These are phyloP conservation scores for Phyllostachys edulis DNA, from an alignment of 176 grass and related monocot species.

Conservation along the genomic window DNA sequence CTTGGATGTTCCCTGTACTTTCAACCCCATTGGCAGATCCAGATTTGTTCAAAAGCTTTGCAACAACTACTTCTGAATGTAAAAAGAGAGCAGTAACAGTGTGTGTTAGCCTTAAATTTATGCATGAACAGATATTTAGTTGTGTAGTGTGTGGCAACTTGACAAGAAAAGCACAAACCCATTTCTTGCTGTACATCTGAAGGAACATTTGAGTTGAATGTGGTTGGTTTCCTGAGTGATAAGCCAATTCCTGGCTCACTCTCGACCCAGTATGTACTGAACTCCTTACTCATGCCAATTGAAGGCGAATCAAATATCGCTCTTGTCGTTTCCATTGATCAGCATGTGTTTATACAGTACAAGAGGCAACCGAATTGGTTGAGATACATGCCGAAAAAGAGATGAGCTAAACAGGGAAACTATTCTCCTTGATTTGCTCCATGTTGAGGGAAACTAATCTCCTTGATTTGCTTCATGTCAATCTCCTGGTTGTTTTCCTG, in stretches of 20 bases:
- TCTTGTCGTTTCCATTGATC: too few relatives aligned
- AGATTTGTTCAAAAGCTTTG: constrained; percentile 28
- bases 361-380: too few relatives aligned
- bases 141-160: background rate
- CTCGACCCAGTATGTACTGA: constrained; percentile 34
- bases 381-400: too few relatives aligned
- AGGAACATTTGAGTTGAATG: background rate
- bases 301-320: too few relatives aligned
- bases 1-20: constrained; percentile 34
- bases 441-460: too few relatives aligned
- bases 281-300: constrained; percentile 17
- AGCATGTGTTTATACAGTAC: too few relatives aligned
- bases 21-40: constrained; percentile 11
- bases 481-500: too few relatives aligned
- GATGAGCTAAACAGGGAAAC: too few relatives aligned
- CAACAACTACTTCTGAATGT: constrained; percentile 13
- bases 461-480: too few relatives aligned
- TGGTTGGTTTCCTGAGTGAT: constrained; percentile 11
- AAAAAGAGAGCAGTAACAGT: background rate
- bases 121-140: background rate
- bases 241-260: constrained; percentile 34
- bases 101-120: background rate
- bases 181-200: background rate
- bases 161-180: background rate
- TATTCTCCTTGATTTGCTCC: too few relatives aligned